Base-by-base conservation (phyloP, 228 moss, liverwort and hornwort species). In the Sphagnum fallax region DNA sequence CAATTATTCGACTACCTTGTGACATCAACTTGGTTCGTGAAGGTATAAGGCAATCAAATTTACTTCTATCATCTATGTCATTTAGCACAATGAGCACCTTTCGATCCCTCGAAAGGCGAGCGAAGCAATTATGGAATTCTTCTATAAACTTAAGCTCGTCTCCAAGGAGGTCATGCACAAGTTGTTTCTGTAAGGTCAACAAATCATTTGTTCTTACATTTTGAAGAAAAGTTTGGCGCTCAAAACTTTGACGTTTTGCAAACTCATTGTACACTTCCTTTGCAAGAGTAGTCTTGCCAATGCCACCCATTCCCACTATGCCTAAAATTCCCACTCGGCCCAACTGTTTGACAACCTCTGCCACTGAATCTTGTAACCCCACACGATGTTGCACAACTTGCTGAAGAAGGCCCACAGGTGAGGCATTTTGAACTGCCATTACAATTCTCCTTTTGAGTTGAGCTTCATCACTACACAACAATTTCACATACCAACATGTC, bases 81-180 rank as follows among this genome's bases (percentile, higher is more conserved):
- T 77, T 77, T 49, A 81, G 60, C 64, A 81, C 76, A 52, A 81
- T 81, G 49, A 77, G 13, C 10, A 81, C 77, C 69, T 74, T 81
- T 16, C 69, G 73, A 3, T 32, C 32, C 2, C 32, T 32, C 2
- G 32, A 32, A 32, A 32, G 32, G 32, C 32, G 32, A 32, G 32
- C 2, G 32, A 32, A 32, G 32, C 32, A 32, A 32, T 32, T 32
- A 32, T 32, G 32, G 32, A 32, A 32, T 2, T 32, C 32, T 32
- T 32, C 32, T 32, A 3, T 32, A 32, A 32, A 32, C 32, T 32
- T 32, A 32, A 32, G 32, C 32, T 32, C 32, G 32, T 32, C 32
- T 32, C 32, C 32, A 32, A 32, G 32, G 32, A 32, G 32, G 32
- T 32, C 32, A 32, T 32, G 32, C 32, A 32, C 32, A 32, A 32